Evolutionary conservation across 2,329 filamentous ascomycete genomes (phyloP).

Genomic region (Thielaviopsis euricoi): DNA sequence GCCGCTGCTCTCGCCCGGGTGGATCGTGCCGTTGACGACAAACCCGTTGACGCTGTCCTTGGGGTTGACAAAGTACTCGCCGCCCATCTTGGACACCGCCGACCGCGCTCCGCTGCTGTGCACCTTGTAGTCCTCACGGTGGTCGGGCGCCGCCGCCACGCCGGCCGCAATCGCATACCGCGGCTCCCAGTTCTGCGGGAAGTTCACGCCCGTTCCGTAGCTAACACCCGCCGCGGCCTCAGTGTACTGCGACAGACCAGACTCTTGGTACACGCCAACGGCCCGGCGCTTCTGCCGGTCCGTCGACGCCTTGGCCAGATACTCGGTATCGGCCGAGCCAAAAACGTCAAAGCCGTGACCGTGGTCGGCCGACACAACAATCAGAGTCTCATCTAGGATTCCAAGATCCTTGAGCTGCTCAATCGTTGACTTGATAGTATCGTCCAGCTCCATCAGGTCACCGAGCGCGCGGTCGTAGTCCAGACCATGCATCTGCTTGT

Average conservation of each 20-base stretch:
- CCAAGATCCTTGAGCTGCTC: conserved; percentile 49
- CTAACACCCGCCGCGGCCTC: conserved; percentile 38
- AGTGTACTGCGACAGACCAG: conserved; percentile 62
- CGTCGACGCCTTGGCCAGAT: conserved; percentile 46
- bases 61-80: conserved; percentile 51
- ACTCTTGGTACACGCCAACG: conserved; percentile 55
- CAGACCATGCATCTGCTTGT: conserved; percentile 78
- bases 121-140: conserved; percentile 59
- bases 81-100: conserved; percentile 37
- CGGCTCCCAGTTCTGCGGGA: conserved; percentile 73
- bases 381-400: conserved; percentile 56
- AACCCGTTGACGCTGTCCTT: conserved; percentile 50
- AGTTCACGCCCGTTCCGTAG: conserved; percentile 59
- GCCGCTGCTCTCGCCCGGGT: conserved; percentile 44
- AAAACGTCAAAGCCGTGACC: conserved; percentile 83
- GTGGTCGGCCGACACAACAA: conserved; percentile 75
- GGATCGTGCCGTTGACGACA: conserved; percentile 59
- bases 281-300: conserved; percentile 61
- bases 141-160: conserved; percentile 55
- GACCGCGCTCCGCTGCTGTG: conserved; percentile 47
- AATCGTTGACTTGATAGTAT: conserved; percentile 63
- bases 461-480: conserved; percentile 77
- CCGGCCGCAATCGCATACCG: conserved; percentile 66
- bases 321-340: conserved; percentile 65
- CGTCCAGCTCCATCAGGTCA: conserved; percentile 72